Base-by-base conservation (phyloP, 768 basidiomycete species). In the Leucocoprinus sp. region DNA sequence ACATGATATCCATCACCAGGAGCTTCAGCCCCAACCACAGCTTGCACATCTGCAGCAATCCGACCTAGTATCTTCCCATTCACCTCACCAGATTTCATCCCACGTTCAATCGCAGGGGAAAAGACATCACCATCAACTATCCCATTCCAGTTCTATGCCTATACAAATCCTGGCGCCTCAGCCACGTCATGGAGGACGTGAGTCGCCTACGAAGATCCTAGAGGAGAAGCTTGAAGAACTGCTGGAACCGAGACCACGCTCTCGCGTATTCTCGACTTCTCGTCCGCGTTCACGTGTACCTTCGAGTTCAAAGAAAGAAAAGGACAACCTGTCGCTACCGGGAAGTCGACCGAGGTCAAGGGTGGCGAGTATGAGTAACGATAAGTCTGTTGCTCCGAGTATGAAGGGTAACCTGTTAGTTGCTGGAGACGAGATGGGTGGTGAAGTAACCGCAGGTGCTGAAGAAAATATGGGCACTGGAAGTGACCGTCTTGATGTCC, bases 191-290 rank as follows among this genome's bases (percentile, higher is more conserved):
- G 33, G 21, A 26, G 46, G 33, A 17, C 31, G 39, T 18, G 38
- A 48, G 7, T 48, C 46, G 23, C 46, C 46, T 21, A 48, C 46
- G 5, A 48, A 48, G 8, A 8, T 48, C 11, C 14, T 48, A 11
- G 46, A 48, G 21, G 39, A 48, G 15, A 48, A 48, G 14, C 35
- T 48, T 21, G 46, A 48, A 12, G 40, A 48, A n/a, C 14, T 48
- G 31, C 37, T 48, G 40, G 46, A 48, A 14, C 46, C 46, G 15
- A 41, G 39, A 28, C 34, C 39, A 33, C 24, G 46, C 18, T 48
- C 33, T 19, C 34, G 38, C 15, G 31, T 41, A 2, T 8, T 18
- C 11, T 27, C n/a, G 21, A 12, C 22, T 27, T 27, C 35, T 12
- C 24, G 12, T 8, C 34, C 45, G 5, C 43, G 37, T 29, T 44